These are phyloP conservation scores for Populus hybrid DNA, from an alignment of 441 rosid species.

Conservation along the genomic window DNA sequence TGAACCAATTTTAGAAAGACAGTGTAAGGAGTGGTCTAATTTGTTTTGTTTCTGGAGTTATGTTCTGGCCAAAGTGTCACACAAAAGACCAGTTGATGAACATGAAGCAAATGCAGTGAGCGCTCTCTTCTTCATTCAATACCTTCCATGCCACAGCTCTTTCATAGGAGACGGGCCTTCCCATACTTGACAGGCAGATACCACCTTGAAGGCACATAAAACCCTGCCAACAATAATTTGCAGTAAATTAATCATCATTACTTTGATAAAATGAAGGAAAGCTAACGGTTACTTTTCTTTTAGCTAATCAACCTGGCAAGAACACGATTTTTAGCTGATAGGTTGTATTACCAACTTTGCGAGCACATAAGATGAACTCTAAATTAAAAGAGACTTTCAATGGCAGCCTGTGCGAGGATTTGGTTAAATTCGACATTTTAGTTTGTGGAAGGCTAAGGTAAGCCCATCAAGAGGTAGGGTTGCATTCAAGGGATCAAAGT, in stretches of 20 bases:
- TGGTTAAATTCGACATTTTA: background rate
- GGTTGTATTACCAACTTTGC: background rate
- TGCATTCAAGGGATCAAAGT: background rate
- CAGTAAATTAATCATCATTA: background rate
- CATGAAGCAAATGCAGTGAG: constrained; percentile 96
- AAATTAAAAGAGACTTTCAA: background rate
- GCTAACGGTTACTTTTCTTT: background rate
- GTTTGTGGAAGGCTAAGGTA: background rate
- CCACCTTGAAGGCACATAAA: constrained; percentile 88
- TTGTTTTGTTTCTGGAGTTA: background rate
- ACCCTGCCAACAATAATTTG: constrained; percentile 43
- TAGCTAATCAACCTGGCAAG: background rate
- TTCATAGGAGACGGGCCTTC: constrained; percentile 90
- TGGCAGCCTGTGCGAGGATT: background rate
- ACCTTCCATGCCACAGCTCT: constrained; percentile 99
- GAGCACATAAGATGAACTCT: background rate
- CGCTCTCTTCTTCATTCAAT: constrained; percentile 80
- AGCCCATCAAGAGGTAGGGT: background rate
- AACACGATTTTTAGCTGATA: background rate
- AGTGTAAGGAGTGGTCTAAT: background rate
- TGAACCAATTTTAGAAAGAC: background rate
- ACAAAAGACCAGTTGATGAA: constrained; percentile 98
- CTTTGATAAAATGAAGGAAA: background rate
- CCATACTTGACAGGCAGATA: constrained; percentile 96
- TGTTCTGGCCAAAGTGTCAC: constrained; percentile 27